Percentiles rank a stretch among this genome's conserved stretches.
These are phyloP conservation scores for Colletotrichum paranaense DNA, from an alignment of 2,329 filamentous ascomycete species.

Conservation along the genomic window DNA sequence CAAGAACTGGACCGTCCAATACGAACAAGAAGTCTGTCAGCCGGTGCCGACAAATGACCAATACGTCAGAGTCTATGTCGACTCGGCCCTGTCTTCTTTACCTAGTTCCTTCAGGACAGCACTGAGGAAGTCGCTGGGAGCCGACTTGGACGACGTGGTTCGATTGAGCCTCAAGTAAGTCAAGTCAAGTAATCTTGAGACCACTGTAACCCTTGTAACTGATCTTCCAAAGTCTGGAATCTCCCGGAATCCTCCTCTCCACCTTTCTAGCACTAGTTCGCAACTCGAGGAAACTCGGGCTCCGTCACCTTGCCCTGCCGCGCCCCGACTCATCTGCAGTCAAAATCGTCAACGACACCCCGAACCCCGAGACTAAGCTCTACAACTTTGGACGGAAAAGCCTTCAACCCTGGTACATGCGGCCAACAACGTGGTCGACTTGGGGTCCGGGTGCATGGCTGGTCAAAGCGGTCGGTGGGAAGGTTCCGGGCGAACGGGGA, in stretches of 20 bases:
- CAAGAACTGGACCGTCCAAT: constrained; percentile 58
- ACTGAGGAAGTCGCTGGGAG: constrained; percentile 30
- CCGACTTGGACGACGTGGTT: constrained; percentile 34
- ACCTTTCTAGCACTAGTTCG: constrained; percentile 51
- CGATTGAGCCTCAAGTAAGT: constrained; percentile 29
- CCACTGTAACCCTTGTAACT: not conserved
- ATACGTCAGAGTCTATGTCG: constrained; percentile 37
- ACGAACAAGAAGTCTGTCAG: constrained; percentile 52
- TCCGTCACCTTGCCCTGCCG: constrained; percentile 62
- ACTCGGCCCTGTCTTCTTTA: constrained; percentile 47
- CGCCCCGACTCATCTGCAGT: constrained; percentile 52
- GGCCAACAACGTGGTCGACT: constrained; percentile 57
- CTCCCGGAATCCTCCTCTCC: not conserved
- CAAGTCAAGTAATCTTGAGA: no score
- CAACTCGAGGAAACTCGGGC: constrained; percentile 54
- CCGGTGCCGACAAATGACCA: constrained; percentile 51
- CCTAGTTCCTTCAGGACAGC: constrained; percentile 27
- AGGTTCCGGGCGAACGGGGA: constrained; percentile 58
- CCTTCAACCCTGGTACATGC: constrained; percentile 64
- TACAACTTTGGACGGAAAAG: constrained; percentile 55
- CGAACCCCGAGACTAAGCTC: constrained; percentile 54
- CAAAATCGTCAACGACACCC: constrained; percentile 46
- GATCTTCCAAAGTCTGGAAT: not conserved
- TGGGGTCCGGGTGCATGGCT: constrained; percentile 59
- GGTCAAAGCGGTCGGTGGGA: constrained; percentile 55